phyloP scores from a whole-genome alignment of 305 asterid species.

The Fraxinus sp. region DNA sequence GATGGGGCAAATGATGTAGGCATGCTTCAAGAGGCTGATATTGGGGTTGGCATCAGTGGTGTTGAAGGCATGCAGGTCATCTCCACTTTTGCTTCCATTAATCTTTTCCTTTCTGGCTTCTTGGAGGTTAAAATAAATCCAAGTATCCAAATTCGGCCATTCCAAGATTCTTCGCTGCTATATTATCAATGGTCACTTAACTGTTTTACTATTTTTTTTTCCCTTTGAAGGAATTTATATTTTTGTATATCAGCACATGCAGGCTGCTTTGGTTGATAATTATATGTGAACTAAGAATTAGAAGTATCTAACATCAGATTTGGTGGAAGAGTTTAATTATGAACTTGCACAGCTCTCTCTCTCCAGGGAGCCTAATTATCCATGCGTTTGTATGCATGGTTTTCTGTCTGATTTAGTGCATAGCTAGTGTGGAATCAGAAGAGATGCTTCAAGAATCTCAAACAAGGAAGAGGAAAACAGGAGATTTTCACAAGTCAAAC shows the following conservation, averaged over 20 bases:
- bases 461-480: not conserved
- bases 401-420: not conserved
- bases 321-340: not conserved
- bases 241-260: not conserved
- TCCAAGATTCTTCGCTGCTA: not conserved
- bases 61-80: slow-evolving; percentile 98
- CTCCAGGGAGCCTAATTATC: not conserved
- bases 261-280: not conserved
- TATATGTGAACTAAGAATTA: not conserved
- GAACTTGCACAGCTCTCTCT: not conserved
- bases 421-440: not conserved
- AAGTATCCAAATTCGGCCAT: not conserved
- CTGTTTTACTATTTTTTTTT: not conserved
- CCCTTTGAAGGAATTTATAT: not conserved
- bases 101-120: not conserved
- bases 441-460: not conserved
- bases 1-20: slow-evolving; percentile 99
- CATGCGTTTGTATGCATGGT: not conserved
- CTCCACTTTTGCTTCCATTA: not conserved
- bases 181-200: not conserved
- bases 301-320: not conserved
- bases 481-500: not conserved
- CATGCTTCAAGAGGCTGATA: slow-evolving; percentile 99
- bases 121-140: not conserved
- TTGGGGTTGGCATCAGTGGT: slow-evolving; percentile 97